These are phyloP conservation scores for Arthrobotrys entomopaga DNA, from an alignment of 2,329 filamentous ascomycete species.

Conservation along the genomic window DNA sequence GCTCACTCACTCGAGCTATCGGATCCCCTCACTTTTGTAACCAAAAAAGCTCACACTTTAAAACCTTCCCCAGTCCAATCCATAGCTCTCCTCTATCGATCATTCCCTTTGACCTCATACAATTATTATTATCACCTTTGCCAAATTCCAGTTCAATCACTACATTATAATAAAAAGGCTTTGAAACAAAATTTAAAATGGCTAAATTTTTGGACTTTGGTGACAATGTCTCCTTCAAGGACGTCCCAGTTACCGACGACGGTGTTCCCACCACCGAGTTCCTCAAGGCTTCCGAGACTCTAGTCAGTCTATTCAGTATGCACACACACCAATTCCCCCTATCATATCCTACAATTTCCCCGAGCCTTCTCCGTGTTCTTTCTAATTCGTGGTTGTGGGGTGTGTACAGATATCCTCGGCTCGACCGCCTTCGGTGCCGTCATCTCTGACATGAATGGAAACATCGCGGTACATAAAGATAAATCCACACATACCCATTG, in stretches of 20 bases:
- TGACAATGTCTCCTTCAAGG: constrained; percentile 82
- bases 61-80: not conserved
- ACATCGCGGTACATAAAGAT: constrained; percentile 79
- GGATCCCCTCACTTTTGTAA: not conserved
- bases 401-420: constrained; percentile 70
- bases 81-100: not conserved
- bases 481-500: too few relatives aligned
- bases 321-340: constrained; percentile 7
- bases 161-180: not conserved
- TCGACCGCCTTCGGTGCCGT: constrained; percentile 85
- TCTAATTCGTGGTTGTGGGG: not conserved
- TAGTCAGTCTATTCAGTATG: constrained; percentile 86
- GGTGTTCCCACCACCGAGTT: constrained; percentile 85
- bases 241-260: constrained; percentile 75
- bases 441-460: constrained; percentile 89
- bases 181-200: constrained; percentile 10
- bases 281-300: constrained; percentile 86
- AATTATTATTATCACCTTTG: too few relatives aligned
- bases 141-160: too few relatives aligned
- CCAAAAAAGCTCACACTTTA: not conserved
- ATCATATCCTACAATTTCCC: not conserved
- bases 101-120: not conserved
- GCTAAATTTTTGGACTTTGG: constrained; percentile 73
- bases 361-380: not conserved
- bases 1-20: not conserved